Conservation (phyloP, 768 basidiomycete genomes). For the Hericium rajendrae region DNA sequence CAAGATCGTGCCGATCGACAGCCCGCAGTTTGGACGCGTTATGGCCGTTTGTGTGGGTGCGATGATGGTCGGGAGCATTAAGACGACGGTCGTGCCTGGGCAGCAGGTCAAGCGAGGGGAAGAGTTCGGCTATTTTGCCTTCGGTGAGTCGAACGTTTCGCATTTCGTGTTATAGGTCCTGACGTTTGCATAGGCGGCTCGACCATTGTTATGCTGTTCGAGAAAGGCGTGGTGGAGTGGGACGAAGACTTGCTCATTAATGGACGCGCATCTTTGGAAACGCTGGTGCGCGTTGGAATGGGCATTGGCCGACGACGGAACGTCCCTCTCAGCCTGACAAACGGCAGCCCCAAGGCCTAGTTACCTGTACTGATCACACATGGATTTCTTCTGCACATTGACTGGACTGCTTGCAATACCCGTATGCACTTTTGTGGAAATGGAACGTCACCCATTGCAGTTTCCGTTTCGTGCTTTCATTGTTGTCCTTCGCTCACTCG, state of each 20-base stretch:
- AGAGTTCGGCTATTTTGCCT: conserved; percentile 92
- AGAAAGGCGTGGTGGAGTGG: conserved; percentile 78
- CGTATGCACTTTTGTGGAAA: no score
- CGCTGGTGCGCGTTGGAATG: conserved; percentile 81
- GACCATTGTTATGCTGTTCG: conserved; percentile 85
- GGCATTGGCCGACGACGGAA: conserved; percentile 49
- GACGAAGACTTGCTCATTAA: conserved; percentile 87
- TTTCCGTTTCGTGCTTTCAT: no score
- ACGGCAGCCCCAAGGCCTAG: not conserved
- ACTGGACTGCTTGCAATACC: no score
- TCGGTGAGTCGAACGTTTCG: conserved; percentile 48
- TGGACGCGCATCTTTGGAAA: conserved; percentile 80
- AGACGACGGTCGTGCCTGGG: conserved; percentile 80
- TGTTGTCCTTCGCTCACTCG: no score
- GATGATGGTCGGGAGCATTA: conserved; percentile 92
- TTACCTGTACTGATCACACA: not conserved
- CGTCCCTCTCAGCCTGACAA: not conserved
- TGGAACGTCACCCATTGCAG: no score
- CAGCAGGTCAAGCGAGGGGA: conserved; percentile 73
- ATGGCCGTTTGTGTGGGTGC: conserved; percentile 90
- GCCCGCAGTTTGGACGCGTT: conserved; percentile 80
- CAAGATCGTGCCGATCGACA: conserved; percentile 88
- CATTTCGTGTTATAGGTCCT: not conserved
- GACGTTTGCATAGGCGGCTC: conserved; percentile 57
- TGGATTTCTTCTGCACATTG: no score